Evolutionary conservation across 768 basidiomycete species (phyloP), one percentile per base, ranked within the genome.

Genomic region (Tulasnella sp.): DNA sequence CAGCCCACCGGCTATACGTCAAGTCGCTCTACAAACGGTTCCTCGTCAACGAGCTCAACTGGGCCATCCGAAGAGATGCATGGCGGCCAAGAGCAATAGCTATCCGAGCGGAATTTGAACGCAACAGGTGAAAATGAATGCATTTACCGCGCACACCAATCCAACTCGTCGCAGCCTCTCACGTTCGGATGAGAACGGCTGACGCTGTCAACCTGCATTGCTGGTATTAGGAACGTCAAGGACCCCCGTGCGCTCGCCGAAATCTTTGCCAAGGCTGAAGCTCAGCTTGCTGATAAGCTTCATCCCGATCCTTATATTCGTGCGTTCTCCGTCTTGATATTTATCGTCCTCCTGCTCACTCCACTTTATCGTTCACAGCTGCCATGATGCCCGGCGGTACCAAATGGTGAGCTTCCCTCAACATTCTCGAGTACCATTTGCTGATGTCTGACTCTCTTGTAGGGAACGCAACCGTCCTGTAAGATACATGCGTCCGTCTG

Each of bases 271-370:
- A 86, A 88, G 77, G 92, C 92, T 2, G 95, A 96, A 81, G 89
- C 87, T 2, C 80, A 86, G 9, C 82, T 95, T 22, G 90, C 88
- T 2, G 80, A 79, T 36, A 85, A 80, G 77, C 83, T 82, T 71
- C 96, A 98, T 79, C 95, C 95, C 29, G 96, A 98, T 80, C 95
- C 96, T 44, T 95, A 94, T 80, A 90, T 91, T 79, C 81, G 95
- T 98, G 80, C 82, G 94, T 88, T 32, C 26, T 62, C 16, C 26
- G 1, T 37, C 44, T n/a, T 19, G 6, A 37, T 32, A 8, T 22
- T 1, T 16, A 35, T 9, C n/a, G 26, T 39, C 12, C 34, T 26
- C 42, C 16, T 29, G 44, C 68, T 34, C 42, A 71, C 12, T 63
- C 67, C 67, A 37, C 37, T 44, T 35, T n/a, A 11, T 59, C 35